These are phyloP conservation scores for Discostella pseudostelligera DNA, from an alignment of 108 stramenopile species.

Conservation along the genomic window DNA sequence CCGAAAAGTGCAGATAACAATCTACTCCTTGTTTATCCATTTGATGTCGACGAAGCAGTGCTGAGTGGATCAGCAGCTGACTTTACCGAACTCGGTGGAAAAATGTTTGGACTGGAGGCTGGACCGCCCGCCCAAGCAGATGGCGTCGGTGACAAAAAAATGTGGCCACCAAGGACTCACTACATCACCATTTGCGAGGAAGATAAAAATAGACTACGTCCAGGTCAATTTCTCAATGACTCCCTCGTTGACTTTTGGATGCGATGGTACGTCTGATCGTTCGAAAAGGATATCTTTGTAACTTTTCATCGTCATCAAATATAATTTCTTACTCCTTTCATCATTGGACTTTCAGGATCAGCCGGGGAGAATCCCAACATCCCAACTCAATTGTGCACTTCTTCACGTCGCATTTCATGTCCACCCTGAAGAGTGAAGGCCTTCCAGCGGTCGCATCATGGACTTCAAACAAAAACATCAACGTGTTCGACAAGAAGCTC, in stretches of 20 bases:
- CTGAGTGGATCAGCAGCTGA: constrained; percentile 46
- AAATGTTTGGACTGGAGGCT: constrained; percentile 11
- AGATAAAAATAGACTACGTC: constrained; percentile 60
- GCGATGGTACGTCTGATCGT: constrained; percentile 63
- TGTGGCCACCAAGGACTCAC: constrained; percentile 42
- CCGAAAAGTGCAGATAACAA: constrained; percentile 36
- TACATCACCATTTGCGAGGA: constrained; percentile 61
- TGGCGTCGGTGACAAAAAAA: constrained; percentile 12
- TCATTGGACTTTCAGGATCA: constrained; percentile 31
- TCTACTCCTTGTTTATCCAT: constrained; percentile 71
- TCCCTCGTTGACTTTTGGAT: constrained; percentile 89
- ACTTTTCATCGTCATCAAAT: not conserved
- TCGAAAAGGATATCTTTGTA: not conserved
- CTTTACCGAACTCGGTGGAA: constrained; percentile 30
- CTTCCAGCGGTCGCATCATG: constrained; percentile 68
- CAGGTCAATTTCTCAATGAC: constrained; percentile 83
- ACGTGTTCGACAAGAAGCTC: constrained; percentile 87
- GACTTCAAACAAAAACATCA: constrained; percentile 76
- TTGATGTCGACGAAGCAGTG: constrained; percentile 46
- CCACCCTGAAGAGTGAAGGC: constrained; percentile 68
- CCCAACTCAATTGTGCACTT: constrained; percentile 52
- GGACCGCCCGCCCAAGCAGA: not conserved
- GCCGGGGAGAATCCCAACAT: constrained; percentile 15
- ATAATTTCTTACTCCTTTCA: not conserved
- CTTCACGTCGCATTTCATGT: constrained; percentile 88